Conservation (phyloP, 192 early-diverging fungal genomes). For the Linnemannia hyalina region DNA sequence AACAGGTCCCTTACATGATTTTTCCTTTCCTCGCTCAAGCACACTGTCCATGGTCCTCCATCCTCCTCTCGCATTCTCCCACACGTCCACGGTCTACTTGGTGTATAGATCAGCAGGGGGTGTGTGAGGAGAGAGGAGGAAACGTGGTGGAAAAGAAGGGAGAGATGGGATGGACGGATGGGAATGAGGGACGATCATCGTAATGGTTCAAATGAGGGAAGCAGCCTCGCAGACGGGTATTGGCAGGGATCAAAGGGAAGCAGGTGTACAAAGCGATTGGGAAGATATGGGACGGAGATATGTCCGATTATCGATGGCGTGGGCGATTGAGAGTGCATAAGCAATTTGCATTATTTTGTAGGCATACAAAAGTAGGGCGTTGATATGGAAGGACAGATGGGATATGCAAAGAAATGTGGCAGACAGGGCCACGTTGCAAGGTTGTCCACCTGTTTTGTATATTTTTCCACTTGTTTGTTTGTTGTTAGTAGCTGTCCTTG, state of each 20-base stretch:
- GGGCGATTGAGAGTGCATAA: neutral
- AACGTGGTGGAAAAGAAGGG: too few species aligned
- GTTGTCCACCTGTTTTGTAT: slow-evolving; percentile 1
- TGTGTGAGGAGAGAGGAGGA: neutral
- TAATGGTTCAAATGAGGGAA: neutral
- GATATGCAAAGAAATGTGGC: neutral
- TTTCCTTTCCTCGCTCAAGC: too few species aligned
- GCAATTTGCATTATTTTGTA: neutral
- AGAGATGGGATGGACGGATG: neutral
- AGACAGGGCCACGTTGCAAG: neutral
- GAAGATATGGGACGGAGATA: neutral
- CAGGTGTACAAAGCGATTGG: neutral
- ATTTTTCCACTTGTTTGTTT: neutral
- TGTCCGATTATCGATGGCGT: slow-evolving; percentile 10
- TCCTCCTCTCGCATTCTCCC: neutral
- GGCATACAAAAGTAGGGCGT: neutral
- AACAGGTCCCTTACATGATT: too few species aligned
- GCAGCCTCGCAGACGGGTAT: neutral
- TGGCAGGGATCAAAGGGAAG: neutral
- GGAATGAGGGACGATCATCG: neutral
- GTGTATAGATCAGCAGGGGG: neutral
- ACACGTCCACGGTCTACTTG: neutral
- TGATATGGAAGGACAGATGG: neutral
- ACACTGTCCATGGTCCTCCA: too few species aligned
- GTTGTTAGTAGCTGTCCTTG: neutral